Percentiles rank a stretch among this genome's conserved stretches.
phyloP scores from a whole-genome alignment of 2,329 filamentous ascomycete genomes.

The Akanthomyces muscarius region DNA sequence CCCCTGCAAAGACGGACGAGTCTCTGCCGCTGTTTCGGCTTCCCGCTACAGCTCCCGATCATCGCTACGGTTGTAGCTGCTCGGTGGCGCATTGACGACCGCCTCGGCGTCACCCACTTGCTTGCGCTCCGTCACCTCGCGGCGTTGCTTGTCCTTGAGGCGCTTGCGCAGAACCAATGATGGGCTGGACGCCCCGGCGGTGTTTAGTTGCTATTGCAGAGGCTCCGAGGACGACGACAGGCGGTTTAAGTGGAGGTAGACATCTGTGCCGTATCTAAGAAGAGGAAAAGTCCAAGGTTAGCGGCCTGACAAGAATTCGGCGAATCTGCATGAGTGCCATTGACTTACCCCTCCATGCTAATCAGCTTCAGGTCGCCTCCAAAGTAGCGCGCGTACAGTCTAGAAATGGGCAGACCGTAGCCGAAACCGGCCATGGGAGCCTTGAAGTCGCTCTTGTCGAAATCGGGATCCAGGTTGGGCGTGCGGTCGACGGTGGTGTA shows the following conservation, averaged over 20 bases:
- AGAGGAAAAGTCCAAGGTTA: neutral
- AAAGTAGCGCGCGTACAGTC: constrained; percentile 94
- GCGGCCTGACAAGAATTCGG: constrained; percentile 11
- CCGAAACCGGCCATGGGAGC: constrained; percentile 98
- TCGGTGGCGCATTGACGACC: constrained; percentile 57
- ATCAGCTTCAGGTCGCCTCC: constrained; percentile 96
- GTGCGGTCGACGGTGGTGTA: constrained; percentile 98
- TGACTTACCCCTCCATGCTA: constrained; percentile 93
- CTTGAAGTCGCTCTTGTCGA: constrained; percentile 99
- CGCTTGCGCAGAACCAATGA: constrained; percentile 55
- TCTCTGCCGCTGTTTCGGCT: constrained; percentile 3
- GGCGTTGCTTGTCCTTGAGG: constrained; percentile 47
- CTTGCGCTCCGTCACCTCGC: constrained; percentile 79
- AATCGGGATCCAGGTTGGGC: constrained; percentile 91
- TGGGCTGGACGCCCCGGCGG: constrained; percentile 31
- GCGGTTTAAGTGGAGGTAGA: constrained; percentile 95
- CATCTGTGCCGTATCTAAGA: constrained; percentile 88
- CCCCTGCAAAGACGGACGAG: neutral
- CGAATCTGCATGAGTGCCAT: neutral
- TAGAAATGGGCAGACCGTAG: constrained; percentile 92
- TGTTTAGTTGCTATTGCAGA: constrained; percentile 81
- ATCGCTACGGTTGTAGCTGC: constrained; percentile 26
- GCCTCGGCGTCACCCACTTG: constrained; percentile 87
- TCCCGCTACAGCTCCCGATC: constrained; percentile 33
- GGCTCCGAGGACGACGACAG: constrained; percentile 94